Conservation (phyloP, 1,284 basidiomycete species). For the Somion occarium region DNA sequence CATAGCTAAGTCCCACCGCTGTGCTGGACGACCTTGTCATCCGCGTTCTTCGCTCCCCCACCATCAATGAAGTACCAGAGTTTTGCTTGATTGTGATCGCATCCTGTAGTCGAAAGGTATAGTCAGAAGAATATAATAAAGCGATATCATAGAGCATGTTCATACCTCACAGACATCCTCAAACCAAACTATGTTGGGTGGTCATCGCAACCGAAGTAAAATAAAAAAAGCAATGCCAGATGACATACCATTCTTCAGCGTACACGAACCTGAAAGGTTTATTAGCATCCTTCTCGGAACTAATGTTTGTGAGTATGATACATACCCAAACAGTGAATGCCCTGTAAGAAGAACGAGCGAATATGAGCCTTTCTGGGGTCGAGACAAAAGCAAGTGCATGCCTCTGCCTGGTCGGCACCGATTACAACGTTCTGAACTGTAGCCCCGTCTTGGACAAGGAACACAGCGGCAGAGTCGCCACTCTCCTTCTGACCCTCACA, state of each 20-base stretch:
- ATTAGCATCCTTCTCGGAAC: not conserved
- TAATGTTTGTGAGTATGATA: not conserved
- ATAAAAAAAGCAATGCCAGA: slow-evolving; percentile 3
- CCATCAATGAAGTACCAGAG: slow-evolving; percentile 33
- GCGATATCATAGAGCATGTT: not conserved
- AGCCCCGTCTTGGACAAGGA: slow-evolving; percentile 35
- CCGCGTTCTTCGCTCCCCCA: slow-evolving; percentile 30
- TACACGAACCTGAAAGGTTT: not conserved
- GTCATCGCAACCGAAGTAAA: slow-evolving; percentile 32
- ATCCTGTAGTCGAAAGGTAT: too few relatives aligned
- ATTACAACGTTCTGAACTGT: slow-evolving; percentile 33
- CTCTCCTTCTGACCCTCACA: slow-evolving; percentile 31
- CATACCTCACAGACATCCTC: slow-evolving; percentile 38
- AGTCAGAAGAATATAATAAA: not conserved
- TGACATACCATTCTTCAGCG: not conserved
- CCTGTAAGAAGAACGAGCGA: too few relatives aligned
- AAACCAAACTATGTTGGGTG: slow-evolving; percentile 20
- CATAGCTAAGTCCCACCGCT: slow-evolving; percentile 19
- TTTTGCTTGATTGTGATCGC: slow-evolving; percentile 37
- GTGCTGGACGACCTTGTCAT: slow-evolving; percentile 33
- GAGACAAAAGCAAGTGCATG: not conserved
- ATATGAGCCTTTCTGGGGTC: not conserved
- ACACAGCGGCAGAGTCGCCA: slow-evolving; percentile 34
- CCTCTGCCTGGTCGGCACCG: slow-evolving; percentile 37
- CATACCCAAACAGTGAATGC: slow-evolving; percentile 36